Base-by-base conservation (phyloP, 2,329 filamentous ascomycete species). In the Nigrospora oryzae region DNA sequence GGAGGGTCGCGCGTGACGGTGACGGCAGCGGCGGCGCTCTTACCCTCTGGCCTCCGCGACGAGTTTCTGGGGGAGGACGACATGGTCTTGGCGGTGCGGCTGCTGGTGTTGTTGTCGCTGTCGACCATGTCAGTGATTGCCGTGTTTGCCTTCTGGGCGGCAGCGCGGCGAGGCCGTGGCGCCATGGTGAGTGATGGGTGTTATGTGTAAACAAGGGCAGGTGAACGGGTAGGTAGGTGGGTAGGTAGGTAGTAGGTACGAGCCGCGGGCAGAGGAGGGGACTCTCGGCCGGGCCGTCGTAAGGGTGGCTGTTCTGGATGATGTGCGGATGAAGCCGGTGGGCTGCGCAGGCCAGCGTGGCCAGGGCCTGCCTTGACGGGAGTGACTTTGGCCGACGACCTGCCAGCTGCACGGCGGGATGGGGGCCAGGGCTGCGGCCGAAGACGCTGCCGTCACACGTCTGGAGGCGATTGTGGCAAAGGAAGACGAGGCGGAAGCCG, bases 121-220 rank as follows among this genome's bases (percentile, higher is more conserved):
- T 74, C 70, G 56, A 68, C 69, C 61, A 73, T 66, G 67, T 72
- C 67, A 71, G 69, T 71, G 46, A 72, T 72, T 51, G 66, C 67
- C 36, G 60, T 61, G 34, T 63, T 69, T 43, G 69, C 69, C 58
- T 62, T 64, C 51, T 70, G 67, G 53, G 69, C 69, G 19, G 69
- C 69, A 38, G 67, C 69, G 53, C 69, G 65, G 46, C 68, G 62
- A 38, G 60, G 60, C 36, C 59, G 58, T 43, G 59, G 59, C 11
- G 58, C 47, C 58, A 63, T 63, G 50, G 46, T 23, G 48, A 39
- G 34, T 31, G 31, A 38, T 15, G 23, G 16, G 23, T 28, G 34
- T 34, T 42, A 31, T 36, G 40, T 42, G 33, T 17, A 38, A 16
- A 13, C 36, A 38, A 11, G 19, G 36, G 17, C 36, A 36, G 11